These are phyloP conservation scores for Eutrema heterophyllum DNA, from an alignment of 345 rosid species.

Conservation along the genomic window DNA sequence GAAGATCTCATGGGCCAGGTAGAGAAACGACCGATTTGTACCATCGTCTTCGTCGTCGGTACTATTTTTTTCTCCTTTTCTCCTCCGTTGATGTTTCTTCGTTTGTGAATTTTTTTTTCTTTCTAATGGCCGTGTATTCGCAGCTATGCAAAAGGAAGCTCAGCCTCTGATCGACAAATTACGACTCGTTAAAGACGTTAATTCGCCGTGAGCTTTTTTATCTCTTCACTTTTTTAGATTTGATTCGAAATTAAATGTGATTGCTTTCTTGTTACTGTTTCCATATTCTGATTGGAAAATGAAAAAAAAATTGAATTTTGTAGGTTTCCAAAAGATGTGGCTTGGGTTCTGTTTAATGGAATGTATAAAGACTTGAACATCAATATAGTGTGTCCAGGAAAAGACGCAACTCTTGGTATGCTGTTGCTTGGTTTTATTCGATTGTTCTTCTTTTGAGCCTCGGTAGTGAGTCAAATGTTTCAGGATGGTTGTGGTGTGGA, in stretches of 20 bases:
- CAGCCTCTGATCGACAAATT: constrained; percentile 68
- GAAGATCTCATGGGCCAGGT: constrained; percentile 30
- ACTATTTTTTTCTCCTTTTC: neutral
- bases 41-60: constrained; percentile 70
- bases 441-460: neutral
- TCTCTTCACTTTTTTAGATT: neutral
- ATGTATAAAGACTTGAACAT: constrained; percentile 54
- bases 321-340: constrained; percentile 82
- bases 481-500: neutral
- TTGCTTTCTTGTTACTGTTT: neutral
- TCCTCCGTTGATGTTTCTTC: neutral
- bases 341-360: constrained; percentile 82
- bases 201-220: constrained; percentile 43
- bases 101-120: neutral
- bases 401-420: constrained; percentile 59
- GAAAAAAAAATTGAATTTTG: neutral
- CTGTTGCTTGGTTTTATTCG: neutral
- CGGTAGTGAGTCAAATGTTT: neutral
- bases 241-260: neutral
- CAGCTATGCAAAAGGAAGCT: constrained; percentile 95
- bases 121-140: neutral
- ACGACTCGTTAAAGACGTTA: constrained; percentile 47
- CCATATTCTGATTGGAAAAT: neutral
- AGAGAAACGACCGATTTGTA: constrained; percentile 43
- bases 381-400: constrained; percentile 77